phyloP scores from a whole-genome alignment of 2,329 filamentous ascomycete genomes.

The Colletotrichum chlorophyti region DNA sequence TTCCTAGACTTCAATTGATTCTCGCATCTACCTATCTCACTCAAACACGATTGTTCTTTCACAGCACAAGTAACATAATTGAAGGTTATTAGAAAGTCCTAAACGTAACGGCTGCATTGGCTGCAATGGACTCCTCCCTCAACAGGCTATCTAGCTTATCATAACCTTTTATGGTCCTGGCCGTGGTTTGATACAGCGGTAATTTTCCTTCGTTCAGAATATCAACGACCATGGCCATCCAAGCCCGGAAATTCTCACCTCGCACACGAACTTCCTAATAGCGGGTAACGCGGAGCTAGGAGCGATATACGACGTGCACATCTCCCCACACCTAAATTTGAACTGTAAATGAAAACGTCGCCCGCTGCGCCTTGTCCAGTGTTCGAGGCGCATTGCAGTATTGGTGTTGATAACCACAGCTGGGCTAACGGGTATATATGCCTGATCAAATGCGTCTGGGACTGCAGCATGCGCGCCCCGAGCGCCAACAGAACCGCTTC shows the following conservation, averaged over 20 bases:
- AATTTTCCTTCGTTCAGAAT: background rate
- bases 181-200: too few species aligned
- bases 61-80: too few species aligned
- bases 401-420: constrained; percentile 37
- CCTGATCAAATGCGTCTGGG: constrained; percentile 27
- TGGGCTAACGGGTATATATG: constrained; percentile 8
- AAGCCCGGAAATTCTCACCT: constrained; percentile 28
- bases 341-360: constrained; percentile 54
- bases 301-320: constrained; percentile 37
- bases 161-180: too few species aligned
- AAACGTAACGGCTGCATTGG: too few species aligned
- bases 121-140: too few species aligned
- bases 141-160: too few species aligned
- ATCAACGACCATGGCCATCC: constrained; percentile 19
- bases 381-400: constrained; percentile 23
- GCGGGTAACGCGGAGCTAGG: constrained; percentile 43
- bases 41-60: too few species aligned
- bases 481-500: constrained; percentile 33
- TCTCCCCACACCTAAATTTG: constrained; percentile 57
- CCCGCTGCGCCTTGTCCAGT: background rate
- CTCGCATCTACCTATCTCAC: too few species aligned
- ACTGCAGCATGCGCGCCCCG: constrained; percentile 33
- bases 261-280: constrained; percentile 38
- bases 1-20: too few species aligned
- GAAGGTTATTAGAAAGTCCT: too few species aligned